Conservation (phyloP, 139 green algal species). For the Chlorella sp. region DNA sequence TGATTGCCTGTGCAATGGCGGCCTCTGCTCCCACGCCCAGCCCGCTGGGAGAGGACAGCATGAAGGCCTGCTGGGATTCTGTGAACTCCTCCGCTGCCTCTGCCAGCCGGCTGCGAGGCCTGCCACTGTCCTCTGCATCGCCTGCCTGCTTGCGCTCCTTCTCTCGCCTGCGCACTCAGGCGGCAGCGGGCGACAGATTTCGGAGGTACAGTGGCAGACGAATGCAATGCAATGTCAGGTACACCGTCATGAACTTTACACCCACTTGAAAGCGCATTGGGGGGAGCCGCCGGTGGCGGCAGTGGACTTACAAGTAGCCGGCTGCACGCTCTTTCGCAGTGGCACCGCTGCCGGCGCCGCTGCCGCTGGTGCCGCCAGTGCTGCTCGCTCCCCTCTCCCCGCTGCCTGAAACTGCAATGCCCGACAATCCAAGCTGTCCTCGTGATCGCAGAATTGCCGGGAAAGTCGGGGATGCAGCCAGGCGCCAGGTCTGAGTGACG, state of each 20-base stretch:
- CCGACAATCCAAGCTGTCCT: too few species aligned
- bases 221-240: too few species aligned
- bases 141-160: neutral
- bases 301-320: neutral
- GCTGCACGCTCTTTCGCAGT: neutral
- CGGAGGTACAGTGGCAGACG: too few species aligned
- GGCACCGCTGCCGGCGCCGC: neutral
- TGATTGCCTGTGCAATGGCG: neutral
- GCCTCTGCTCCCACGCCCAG: constrained; percentile 13
- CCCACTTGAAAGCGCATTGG: too few species aligned
- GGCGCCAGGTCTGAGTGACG: too few species aligned
- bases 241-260: too few species aligned
- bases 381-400: neutral
- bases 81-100: constrained; percentile 2
- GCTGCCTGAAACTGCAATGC: neutral
- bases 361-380: neutral
- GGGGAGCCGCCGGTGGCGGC: too few species aligned
- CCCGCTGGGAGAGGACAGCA: constrained; percentile 14
- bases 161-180: neutral
- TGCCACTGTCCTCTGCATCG: too few species aligned
- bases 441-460: too few species aligned
- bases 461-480: too few species aligned
- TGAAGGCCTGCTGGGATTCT: constrained; percentile 16
- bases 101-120: constrained; percentile 8
- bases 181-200: too few species aligned